A percentile compares a stretch with the other conserved stretches of the same genome.
phyloP scores from a whole-genome alignment of 2,329 filamentous ascomycete genomes.

The Diplodia mutila region DNA sequence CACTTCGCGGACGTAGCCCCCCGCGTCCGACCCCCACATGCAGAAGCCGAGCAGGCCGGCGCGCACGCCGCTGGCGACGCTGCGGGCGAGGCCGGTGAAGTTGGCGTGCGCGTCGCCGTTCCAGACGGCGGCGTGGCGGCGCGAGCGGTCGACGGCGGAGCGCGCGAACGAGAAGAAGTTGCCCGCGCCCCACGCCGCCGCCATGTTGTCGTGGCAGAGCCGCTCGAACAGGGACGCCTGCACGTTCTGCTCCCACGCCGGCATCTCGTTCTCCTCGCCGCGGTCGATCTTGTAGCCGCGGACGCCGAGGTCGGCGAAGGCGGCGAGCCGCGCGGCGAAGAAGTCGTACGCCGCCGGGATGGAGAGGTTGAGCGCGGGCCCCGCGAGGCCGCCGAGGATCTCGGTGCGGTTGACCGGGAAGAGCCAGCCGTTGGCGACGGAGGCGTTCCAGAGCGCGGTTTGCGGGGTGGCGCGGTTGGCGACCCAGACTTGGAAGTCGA shows the following conservation, averaged over 20 bases:
- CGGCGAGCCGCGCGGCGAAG: slow-evolving; percentile 36
- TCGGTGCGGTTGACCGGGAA: slow-evolving; percentile 30
- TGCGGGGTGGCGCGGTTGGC: slow-evolving; percentile 41
- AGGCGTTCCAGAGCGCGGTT: slow-evolving; percentile 41
- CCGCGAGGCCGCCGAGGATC: slow-evolving; percentile 30
- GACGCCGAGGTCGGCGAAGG: slow-evolving; percentile 41
- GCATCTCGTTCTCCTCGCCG: slow-evolving; percentile 47
- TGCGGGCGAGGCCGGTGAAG: slow-evolving; percentile 40
- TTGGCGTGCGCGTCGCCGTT: slow-evolving; percentile 42
- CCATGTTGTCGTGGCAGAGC: slow-evolving; percentile 41
- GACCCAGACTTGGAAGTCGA: slow-evolving; percentile 45
- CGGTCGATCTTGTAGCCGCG: slow-evolving; percentile 47
- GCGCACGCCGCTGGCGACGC: slow-evolving; percentile 39
- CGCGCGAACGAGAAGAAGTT: slow-evolving; percentile 43
- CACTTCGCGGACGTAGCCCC: slow-evolving; percentile 37
- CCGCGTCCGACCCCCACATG: slow-evolving; percentile 42
- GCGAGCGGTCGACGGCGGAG: slow-evolving; percentile 39
- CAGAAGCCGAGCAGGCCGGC: slow-evolving; percentile 40
- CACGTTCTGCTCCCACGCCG: slow-evolving; percentile 42
- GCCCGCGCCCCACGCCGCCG: slow-evolving; percentile 35
- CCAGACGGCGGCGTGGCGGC: slow-evolving; percentile 39
- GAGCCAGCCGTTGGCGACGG: slow-evolving; percentile 37
- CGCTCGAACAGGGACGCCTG: slow-evolving; percentile 40
- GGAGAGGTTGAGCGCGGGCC: slow-evolving; percentile 43
- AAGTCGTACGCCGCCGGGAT: slow-evolving; percentile 44